Evolutionary conservation across 2,329 filamentous ascomycete species (phyloP).

Genomic region (Sclerotinia glacialis): DNA sequence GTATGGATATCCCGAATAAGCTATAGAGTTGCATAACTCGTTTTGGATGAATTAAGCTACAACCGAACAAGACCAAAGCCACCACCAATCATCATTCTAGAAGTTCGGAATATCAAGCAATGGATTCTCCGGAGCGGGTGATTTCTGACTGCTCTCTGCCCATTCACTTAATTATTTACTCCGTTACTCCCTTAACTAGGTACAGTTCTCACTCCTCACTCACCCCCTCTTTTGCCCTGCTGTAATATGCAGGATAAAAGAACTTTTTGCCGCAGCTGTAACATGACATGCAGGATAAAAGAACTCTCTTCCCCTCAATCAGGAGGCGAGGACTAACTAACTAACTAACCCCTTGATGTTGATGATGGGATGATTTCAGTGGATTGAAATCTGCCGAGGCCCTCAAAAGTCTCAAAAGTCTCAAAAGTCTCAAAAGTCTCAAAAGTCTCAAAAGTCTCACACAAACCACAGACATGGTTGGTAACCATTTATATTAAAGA

Average conservation of each 20-base stretch:
- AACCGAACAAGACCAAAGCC: neutral
- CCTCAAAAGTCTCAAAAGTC: neutral
- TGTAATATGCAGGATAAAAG: neutral
- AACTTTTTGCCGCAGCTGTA: no score
- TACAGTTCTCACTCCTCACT: no score
- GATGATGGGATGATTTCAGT: slow-evolving; percentile 7
- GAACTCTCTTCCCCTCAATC: neutral
- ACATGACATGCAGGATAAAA: neutral
- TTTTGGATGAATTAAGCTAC: neutral
- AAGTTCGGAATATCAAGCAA: neutral
- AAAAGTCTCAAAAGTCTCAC: neutral
- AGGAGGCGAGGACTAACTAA: neutral
- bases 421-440: neutral
- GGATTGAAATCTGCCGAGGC: slow-evolving; percentile 5
- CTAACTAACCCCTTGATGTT: neutral
- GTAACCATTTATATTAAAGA: neutral
- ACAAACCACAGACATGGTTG: neutral
- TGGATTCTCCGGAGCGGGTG: no score
- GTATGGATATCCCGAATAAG: neutral
- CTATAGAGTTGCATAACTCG: slow-evolving; percentile 1
- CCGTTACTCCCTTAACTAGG: no score
- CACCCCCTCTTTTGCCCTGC: no score
- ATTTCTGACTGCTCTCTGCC: neutral
- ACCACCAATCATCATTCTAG: neutral
- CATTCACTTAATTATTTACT: no score